A percentile compares a stretch with the other conserved stretches of the same genome.
phyloP scores from a whole-genome alignment of 768 basidiomycete species.

The Cyclocybe aegerita region DNA sequence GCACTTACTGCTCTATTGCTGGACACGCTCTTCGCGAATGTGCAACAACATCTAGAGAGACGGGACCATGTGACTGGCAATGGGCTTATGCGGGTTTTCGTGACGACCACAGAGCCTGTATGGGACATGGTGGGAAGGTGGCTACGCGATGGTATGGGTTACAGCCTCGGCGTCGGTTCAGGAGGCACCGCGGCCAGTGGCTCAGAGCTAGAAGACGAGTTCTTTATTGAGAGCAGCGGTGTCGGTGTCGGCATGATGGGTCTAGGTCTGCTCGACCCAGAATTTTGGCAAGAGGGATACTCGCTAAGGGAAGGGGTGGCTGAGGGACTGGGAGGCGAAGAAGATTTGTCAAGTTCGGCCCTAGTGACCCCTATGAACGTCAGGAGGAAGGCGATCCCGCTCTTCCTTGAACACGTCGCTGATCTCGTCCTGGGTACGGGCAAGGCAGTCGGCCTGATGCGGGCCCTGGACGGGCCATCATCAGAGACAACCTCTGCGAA shows the following conservation, averaged over 20 bases:
- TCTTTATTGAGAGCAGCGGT: conserved; percentile 77
- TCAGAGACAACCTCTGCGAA: conserved; percentile 23
- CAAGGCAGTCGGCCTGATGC: conserved; percentile 74
- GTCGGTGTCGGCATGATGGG: conserved; percentile 49
- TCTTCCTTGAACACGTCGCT: conserved; percentile 62
- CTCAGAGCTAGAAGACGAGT: conserved; percentile 64
- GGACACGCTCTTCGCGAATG: conserved; percentile 56
- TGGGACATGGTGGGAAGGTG: conserved; percentile 75
- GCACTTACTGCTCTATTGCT: conserved; percentile 57
- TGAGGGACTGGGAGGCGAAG: conserved; percentile 20
- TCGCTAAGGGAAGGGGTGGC: conserved; percentile 43
- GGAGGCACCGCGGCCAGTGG: conserved; percentile 19
- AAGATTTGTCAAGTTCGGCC: conserved; percentile 11
- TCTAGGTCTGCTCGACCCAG: conserved; percentile 58
- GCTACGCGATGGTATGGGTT: conserved; percentile 72
- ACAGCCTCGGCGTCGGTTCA: conserved; percentile 32
- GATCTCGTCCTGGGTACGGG: conserved; percentile 63
- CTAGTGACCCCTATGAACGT: conserved; percentile 17
- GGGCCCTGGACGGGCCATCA: conserved; percentile 44
- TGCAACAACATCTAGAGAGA: conserved; percentile 59
- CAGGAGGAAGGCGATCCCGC: conserved; percentile 42
- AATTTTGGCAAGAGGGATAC: conserved; percentile 81
- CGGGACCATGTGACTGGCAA: conserved; percentile 53
- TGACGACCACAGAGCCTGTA: conserved; percentile 61
- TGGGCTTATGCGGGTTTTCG: conserved; percentile 63